Base-by-base conservation (phyloP, 805 yeast genomes). In the Ogataea ganodermae region DNA sequence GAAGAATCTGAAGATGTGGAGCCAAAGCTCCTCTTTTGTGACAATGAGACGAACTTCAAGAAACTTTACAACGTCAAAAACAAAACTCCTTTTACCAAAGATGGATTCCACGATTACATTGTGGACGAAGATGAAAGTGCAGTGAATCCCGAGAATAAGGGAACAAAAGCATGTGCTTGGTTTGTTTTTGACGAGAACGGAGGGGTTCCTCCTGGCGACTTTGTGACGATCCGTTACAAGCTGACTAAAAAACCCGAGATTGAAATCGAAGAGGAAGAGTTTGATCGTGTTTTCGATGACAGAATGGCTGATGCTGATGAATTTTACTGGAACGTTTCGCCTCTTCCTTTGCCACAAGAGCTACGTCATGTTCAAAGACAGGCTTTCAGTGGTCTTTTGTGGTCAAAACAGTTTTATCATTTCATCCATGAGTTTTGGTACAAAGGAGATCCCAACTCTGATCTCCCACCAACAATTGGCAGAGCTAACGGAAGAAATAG, bases 371-470 rank as follows among this genome's bases (percentile, higher is more conserved):
- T 90, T 45, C 96, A 90, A 71, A 79, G 97, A 61, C 97, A 90
- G 71, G 96, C 97, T 0, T 89, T 89, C 69, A 91, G 97, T 9
- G 97, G 97, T 1, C 74, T 91, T 66, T 71, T 91, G 61, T 90
- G 97, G 97, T 83, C 94, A 6, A 90, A 90, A 65, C 97, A 90
- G 68, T 90, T 84, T 65, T 90, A 90, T 63, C 86, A 88, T 62
- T 86, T 90, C 58, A 80, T 90, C 49, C 94, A 86, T 67, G 82
- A 81, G 51, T 86, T 86, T 57, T 90, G 97, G 97, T 79, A 81
- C 42, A 74, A 78, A 51, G 97, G 97, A 51, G 97, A 90, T 65
- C 89, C 94, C 7, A 69, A 71, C 45, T 79, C 85, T 8, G 82
- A 81, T 6, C 78, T 86, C 35, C 80, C 83, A n/a, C 96, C 96